phyloP scores from a whole-genome alignment of 202 grass and related monocot genomes.

The Dendrocalamus latiflorus region DNA sequence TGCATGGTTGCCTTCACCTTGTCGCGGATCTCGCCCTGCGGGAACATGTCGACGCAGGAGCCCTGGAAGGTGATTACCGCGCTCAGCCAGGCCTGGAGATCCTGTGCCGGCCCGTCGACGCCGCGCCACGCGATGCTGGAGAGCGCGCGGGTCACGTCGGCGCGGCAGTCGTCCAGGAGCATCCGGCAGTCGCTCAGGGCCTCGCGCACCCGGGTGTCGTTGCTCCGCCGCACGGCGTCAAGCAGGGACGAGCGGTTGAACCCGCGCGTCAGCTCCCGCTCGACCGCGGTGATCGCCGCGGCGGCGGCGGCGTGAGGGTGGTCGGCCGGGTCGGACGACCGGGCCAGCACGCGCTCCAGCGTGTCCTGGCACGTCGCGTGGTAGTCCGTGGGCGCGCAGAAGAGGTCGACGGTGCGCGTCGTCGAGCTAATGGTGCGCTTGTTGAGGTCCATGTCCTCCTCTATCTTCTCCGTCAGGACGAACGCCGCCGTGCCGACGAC shows the following conservation, averaged over 20 bases:
- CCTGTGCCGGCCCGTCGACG: conserved; percentile 42
- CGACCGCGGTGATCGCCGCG: conserved; percentile 43
- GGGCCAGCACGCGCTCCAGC: conserved; percentile 33
- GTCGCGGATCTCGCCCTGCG: conserved; percentile 43
- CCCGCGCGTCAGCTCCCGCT: conserved; percentile 25
- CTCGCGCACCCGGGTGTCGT: conserved; percentile 46
- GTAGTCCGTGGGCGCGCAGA: conserved; percentile 83
- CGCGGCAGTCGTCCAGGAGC: conserved; percentile 50
- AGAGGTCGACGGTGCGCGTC: conserved; percentile 58
- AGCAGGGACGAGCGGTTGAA: conserved; percentile 54
- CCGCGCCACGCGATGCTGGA: conserved; percentile 32
- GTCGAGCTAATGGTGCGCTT: conserved; percentile 36
- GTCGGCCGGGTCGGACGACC: not conserved
- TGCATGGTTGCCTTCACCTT: conserved; percentile 53
- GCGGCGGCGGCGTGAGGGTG: conserved; percentile 57
- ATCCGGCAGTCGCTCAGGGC: conserved; percentile 61
- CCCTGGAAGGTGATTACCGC: conserved; percentile 79
- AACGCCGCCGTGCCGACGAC: conserved; percentile 49
- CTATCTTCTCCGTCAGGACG: conserved; percentile 8
- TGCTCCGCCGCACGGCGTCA: conserved; percentile 44
- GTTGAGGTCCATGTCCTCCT: not conserved
- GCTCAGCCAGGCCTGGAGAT: conserved; percentile 71
- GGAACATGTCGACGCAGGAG: conserved; percentile 84
- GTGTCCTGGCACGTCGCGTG: conserved; percentile 49
- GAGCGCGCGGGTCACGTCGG: conserved; percentile 52